Percentiles rank a stretch among this genome's conserved stretches.
Evolutionary conservation across 345 rosid species (phyloP).

Genomic region (Syzygium aromaticum): DNA sequence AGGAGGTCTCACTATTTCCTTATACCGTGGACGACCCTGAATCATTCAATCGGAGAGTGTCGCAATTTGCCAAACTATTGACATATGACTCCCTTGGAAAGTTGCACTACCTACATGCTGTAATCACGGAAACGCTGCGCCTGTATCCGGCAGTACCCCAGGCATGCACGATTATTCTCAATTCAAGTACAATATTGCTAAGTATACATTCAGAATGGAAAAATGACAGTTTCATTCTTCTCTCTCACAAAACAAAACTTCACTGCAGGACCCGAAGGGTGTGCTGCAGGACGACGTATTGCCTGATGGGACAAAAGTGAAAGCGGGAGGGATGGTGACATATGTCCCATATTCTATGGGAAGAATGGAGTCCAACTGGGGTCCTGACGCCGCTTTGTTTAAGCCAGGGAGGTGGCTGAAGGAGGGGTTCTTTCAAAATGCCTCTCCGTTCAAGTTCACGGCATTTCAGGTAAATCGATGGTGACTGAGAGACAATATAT

Average conservation of each 20-base stretch:
- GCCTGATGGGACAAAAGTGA: conserved; percentile 87
- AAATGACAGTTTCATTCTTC: neutral
- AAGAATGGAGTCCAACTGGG: conserved; percentile 92
- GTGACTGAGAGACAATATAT: neutral
- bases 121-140: conserved; percentile 80
- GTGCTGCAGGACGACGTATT: conserved; percentile 66
- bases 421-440: conserved; percentile 76
- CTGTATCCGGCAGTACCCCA: conserved; percentile 94
- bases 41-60: conserved; percentile 42
- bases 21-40: conserved; percentile 27
- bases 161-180: conserved; percentile 20
- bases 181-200: neutral
- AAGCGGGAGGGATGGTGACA: conserved; percentile 98
- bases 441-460: conserved; percentile 92
- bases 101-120: conserved; percentile 77
- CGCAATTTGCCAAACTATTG: conserved; percentile 54
- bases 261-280: conserved; percentile 75
- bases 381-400: conserved; percentile 71
- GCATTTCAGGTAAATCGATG: conserved; percentile 65
- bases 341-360: conserved; percentile 99
- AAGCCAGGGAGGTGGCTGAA: conserved; percentile 93
- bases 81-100: conserved; percentile 65
- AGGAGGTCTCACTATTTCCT: conserved; percentile 22
- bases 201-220: neutral
- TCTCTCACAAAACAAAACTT: neutral